phyloP scores from a whole-genome alignment of 2,329 filamentous ascomycete species.

The Xylaria sp. region DNA sequence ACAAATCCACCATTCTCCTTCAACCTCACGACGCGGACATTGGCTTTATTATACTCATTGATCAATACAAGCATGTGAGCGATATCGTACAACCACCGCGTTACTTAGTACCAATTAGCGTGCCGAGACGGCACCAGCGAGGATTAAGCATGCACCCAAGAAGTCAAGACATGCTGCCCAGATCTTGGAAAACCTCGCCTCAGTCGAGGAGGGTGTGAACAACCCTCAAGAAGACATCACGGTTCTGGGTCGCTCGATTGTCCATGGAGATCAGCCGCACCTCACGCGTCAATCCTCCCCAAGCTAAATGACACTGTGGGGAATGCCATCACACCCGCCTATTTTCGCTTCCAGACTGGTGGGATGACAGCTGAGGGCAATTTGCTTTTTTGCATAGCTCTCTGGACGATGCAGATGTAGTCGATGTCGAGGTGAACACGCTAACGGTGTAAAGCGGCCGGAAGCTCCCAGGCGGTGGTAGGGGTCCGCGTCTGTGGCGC shows the following conservation, averaged over 20 bases:
- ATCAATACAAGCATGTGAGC: background rate
- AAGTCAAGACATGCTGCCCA: conserved; percentile 14
- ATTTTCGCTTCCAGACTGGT: conserved; percentile 9
- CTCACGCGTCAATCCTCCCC: conserved; percentile 2
- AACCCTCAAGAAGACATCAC: background rate
- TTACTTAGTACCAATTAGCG: conserved; percentile 1
- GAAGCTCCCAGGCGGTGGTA: background rate
- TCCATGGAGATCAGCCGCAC: conserved; percentile 13
- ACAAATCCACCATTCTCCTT: background rate
- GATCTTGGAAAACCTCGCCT: conserved; percentile 1
- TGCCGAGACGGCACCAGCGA: conserved; percentile 15
- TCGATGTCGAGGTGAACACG: background rate
- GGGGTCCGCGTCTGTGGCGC: conserved; percentile 8
- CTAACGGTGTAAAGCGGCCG: conserved; percentile 1
- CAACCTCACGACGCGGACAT: background rate
- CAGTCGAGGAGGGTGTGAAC: background rate
- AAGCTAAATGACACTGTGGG: background rate
- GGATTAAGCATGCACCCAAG: conserved; percentile 18
- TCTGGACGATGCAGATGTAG: background rate
- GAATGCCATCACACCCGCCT: background rate
- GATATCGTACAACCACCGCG: background rate
- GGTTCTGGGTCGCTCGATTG: conserved; percentile 15
- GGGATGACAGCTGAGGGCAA: conserved; percentile 17
- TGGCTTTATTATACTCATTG: conserved; percentile 11
- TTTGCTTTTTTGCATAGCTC: background rate